Evolutionary conservation across 208 protist species (phyloP).

Genomic region (Leishmania aethiopica): DNA sequence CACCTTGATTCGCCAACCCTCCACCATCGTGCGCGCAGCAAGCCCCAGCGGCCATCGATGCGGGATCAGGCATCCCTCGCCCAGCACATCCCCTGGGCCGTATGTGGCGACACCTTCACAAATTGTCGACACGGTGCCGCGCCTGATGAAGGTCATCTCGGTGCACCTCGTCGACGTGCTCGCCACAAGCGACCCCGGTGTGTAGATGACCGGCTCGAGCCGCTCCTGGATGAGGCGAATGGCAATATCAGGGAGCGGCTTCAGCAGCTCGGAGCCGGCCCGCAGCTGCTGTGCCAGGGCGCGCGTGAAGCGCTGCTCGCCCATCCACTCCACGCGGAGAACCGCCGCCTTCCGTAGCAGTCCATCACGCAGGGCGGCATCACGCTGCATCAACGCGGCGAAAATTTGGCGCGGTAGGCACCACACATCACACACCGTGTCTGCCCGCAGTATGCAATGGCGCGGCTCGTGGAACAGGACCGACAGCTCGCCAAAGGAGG

Average conservation of each 20-base stretch:
- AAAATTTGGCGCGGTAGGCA: conserved; percentile 73
- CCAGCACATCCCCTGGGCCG: conserved; percentile 74
- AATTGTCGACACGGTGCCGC: conserved; percentile 62
- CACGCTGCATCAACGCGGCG: conserved; percentile 58
- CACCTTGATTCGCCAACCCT: conserved; percentile 79
- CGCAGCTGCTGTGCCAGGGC: conserved; percentile 71
- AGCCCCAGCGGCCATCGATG: conserved; percentile 86
- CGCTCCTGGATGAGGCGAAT: conserved; percentile 86
- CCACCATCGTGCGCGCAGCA: conserved; percentile 81
- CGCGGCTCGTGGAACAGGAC: conserved; percentile 86
- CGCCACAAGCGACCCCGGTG: conserved; percentile 69
- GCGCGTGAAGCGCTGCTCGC: conserved; percentile 77
- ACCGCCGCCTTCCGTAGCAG: conserved; percentile 80
- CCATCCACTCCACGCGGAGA: conserved; percentile 83
- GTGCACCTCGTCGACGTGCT: conserved; percentile 71
- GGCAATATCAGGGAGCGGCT: conserved; percentile 54
- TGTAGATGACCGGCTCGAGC: conserved; percentile 81
- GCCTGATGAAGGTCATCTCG: conserved; percentile 78
- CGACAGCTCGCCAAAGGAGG: conserved; percentile 86
- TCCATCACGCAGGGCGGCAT: conserved; percentile 61
- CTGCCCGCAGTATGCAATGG: conserved; percentile 62
- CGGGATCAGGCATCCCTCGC: conserved; percentile 73
- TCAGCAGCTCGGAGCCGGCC: conserved; percentile 61
- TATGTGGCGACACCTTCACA: conserved; percentile 70
- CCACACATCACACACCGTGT: conserved; percentile 83